Evolutionary conservation across 2,329 filamentous ascomycete genomes (phyloP).

Genomic region (Sclerotinia nivalis): DNA sequence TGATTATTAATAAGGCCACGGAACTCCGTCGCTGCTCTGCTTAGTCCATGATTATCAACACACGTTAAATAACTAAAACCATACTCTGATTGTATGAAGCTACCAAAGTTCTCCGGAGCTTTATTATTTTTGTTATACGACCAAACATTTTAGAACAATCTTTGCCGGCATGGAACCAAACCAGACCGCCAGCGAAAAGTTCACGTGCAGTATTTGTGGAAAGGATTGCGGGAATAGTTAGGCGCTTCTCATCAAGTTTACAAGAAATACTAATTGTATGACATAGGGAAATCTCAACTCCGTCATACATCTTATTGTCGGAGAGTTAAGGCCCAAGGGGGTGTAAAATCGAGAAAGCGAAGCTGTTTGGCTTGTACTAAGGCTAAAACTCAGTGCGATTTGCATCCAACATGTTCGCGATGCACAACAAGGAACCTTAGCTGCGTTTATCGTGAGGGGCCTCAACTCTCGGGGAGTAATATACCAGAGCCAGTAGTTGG

Average conservation of each 20-base stretch:
- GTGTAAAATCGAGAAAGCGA: slow-evolving; percentile 27
- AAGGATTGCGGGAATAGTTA: slow-evolving; percentile 29
- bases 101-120: slow-evolving; percentile 7
- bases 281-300: slow-evolving; percentile 28
- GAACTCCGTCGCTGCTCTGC: slow-evolving; percentile 1
- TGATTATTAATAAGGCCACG: background rate
- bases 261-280: background rate
- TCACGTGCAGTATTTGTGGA: slow-evolving; percentile 28
- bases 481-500: too few species aligned
- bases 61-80: background rate
- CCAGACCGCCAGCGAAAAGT: background rate
- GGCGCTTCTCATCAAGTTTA: background rate
- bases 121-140: background rate
- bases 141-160: background rate
- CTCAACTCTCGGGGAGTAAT: background rate
- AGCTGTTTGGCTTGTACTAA: slow-evolving; percentile 28
- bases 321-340: slow-evolving; percentile 22
- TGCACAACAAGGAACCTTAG: slow-evolving; percentile 24
- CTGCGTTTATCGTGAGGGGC: slow-evolving; percentile 26
- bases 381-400: slow-evolving; percentile 31
- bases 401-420: slow-evolving; percentile 28
- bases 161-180: background rate
- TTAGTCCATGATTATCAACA: background rate
- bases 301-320: slow-evolving; percentile 31
- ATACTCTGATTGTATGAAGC: too few species aligned